phyloP scores from a whole-genome alignment of 768 basidiomycete genomes.

The Leccinum boreale region DNA sequence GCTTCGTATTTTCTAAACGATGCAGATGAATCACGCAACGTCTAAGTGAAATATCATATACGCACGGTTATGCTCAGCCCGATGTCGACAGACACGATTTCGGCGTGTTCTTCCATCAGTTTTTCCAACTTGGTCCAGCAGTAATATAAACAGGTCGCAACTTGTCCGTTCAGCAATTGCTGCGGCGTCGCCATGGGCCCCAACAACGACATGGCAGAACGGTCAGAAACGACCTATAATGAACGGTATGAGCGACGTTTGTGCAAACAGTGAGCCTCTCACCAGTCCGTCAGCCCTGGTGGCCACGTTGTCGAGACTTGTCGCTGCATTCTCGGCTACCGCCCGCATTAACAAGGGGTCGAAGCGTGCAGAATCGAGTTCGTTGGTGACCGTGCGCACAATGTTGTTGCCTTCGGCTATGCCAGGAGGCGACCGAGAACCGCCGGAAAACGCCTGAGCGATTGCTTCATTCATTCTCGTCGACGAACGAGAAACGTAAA shows the following conservation, averaged over 20 bases:
- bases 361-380: constrained; percentile 48
- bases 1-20: constrained; percentile 21
- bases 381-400: constrained; percentile 79
- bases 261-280: constrained; percentile 21
- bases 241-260: background rate
- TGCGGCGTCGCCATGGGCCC: constrained; percentile 79
- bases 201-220: constrained; percentile 68
- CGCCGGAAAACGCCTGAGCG: constrained; percentile 69
- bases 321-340: constrained; percentile 70
- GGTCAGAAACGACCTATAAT: constrained; percentile 61
- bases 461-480: constrained; percentile 83
- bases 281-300: constrained; percentile 69
- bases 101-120: constrained; percentile 22
- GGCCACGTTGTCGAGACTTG: constrained; percentile 66
- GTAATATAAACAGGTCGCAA: constrained; percentile 62
- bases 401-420: constrained; percentile 73
- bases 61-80: constrained; percentile 58
- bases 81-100: constrained; percentile 51
- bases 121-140: constrained; percentile 26
- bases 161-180: constrained; percentile 71
- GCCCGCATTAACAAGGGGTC: constrained; percentile 83
- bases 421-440: constrained; percentile 66
- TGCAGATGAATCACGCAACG: background rate
- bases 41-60: background rate
- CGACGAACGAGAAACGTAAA: constrained; percentile 84